Evolutionary conservation across 108 stramenopile genomes (phyloP).

Genomic region (Pseudonitzschia multiseries): DNA sequence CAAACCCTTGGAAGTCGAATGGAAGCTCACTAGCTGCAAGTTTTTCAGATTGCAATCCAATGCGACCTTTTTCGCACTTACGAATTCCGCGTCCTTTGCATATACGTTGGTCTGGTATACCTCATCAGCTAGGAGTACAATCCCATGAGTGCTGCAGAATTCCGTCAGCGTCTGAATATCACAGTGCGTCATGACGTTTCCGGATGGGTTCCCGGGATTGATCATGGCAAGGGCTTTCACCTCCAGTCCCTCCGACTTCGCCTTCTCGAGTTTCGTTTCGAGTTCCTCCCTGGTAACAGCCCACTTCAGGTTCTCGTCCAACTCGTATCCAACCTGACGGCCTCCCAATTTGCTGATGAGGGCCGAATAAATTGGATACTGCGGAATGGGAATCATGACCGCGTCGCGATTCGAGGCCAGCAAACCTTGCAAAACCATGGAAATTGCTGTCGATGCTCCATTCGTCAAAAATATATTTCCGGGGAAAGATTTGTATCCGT

Average conservation of each 20-base stretch:
- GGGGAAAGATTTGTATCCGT: conserved; percentile 68
- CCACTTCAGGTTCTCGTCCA: conserved; percentile 86
- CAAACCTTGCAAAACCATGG: conserved; percentile 67
- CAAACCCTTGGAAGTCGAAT: conserved; percentile 91
- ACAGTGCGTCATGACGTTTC: conserved; percentile 73
- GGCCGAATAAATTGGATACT: conserved; percentile 95
- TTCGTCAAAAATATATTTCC: conserved; percentile 91
- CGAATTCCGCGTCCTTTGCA: conserved; percentile 63
- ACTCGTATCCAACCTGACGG: conserved; percentile 82
- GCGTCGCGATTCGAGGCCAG: conserved; percentile 81
- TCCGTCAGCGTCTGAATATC: conserved; percentile 79
- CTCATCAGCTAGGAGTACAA: conserved; percentile 92
- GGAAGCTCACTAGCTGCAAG: conserved; percentile 91
- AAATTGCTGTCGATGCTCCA: conserved; percentile 90
- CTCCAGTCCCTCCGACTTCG: conserved; percentile 63
- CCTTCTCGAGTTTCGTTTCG: conserved; percentile 55
- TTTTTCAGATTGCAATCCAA: conserved; percentile 51
- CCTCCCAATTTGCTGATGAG: conserved; percentile 73
- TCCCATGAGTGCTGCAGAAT: conserved; percentile 75
- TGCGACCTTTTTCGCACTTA: conserved; percentile 78
- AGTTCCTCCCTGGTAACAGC: conserved; percentile 72
- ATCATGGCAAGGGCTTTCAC: conserved; percentile 85
- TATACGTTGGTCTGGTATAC: conserved; percentile 95
- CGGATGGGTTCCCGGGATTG: conserved; percentile 98
- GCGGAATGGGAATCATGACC: conserved; percentile 93